These are phyloP conservation scores for Delitschia confertaspora DNA, from an alignment of 495 filamentous ascomycete species.

Conservation along the genomic window DNA sequence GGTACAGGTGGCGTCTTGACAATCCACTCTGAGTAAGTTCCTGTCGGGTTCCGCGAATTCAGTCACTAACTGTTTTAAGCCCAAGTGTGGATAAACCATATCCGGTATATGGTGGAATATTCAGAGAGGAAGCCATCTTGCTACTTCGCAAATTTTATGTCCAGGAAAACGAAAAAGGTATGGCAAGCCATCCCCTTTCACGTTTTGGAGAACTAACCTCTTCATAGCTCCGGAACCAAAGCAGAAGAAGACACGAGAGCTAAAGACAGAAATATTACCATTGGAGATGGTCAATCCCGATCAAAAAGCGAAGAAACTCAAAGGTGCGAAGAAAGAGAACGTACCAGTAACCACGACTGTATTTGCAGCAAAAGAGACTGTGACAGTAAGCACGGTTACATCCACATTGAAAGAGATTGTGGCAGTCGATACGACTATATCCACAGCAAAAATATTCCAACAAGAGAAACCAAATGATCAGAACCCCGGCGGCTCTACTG, in stretches of 20 bases:
- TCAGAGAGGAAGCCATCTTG: slow-evolving; percentile 81
- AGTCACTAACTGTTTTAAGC: slow-evolving; percentile 32
- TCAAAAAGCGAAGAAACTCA: no score
- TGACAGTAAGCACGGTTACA: no score
- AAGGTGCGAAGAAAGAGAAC: no score
- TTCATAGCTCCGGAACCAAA: slow-evolving; percentile 52
- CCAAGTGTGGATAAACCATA: slow-evolving; percentile 59
- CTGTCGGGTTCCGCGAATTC: not conserved
- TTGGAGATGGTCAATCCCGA: slow-evolving; percentile 17
- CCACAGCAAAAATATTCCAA: no score
- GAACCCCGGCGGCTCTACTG: no score
- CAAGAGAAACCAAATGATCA: no score
- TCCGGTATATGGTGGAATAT: slow-evolving; percentile 71
- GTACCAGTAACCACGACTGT: no score
- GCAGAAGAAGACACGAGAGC: slow-evolving; percentile 43
- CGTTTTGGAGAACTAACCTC: not conserved
- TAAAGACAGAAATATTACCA: slow-evolving; percentile 45
- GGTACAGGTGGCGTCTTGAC: slow-evolving; percentile 86
- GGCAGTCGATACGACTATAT: no score
- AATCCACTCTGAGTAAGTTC: slow-evolving; percentile 63
- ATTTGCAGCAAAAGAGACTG: no score
- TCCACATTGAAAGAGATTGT: no score
- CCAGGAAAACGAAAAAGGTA: slow-evolving; percentile 87
- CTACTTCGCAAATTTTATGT: slow-evolving; percentile 88
- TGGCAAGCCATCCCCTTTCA: not conserved